Percentiles rank a stretch among this genome's conserved stretches.
Conservation (phyloP, 345 rosid species). For the Heritiera fomes region DNA sequence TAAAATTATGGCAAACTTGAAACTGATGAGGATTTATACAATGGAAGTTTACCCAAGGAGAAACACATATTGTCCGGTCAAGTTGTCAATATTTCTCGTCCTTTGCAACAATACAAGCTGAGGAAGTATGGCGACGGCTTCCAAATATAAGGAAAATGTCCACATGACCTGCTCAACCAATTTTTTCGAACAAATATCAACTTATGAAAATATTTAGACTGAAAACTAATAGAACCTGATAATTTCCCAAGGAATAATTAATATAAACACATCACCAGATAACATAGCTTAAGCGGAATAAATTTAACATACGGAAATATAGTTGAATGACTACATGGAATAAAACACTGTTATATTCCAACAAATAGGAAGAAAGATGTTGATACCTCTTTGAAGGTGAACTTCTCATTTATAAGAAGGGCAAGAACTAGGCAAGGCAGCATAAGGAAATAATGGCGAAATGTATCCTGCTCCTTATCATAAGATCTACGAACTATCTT, state of each 20-base stretch:
- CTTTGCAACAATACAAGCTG: slow-evolving; percentile 75
- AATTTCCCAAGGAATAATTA: background rate
- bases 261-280: background rate
- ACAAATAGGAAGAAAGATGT: slow-evolving; percentile 7
- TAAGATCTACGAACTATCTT: slow-evolving; percentile 43
- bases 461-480: slow-evolving; percentile 61
- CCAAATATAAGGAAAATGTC: slow-evolving; percentile 69
- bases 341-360: background rate
- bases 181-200: background rate
- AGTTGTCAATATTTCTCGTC: slow-evolving; percentile 77
- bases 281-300: background rate
- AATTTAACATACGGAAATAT: background rate
- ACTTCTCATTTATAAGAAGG: slow-evolving; percentile 63
- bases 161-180: slow-evolving; percentile 57
- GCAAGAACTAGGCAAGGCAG: slow-evolving; percentile 70
- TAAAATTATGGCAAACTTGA: background rate
- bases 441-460: slow-evolving; percentile 56
- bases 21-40: slow-evolving; percentile 2
- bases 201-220: background rate
- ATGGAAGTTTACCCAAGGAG: slow-evolving; percentile 64
- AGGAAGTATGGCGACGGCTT: slow-evolving; percentile 83
- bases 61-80: slow-evolving; percentile 80
- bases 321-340: background rate
- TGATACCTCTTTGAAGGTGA: slow-evolving; percentile 61
- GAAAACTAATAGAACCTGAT: background rate